Conservation (phyloP, 352 stramenopile genomes). For the Pythium dissimile region DNA sequence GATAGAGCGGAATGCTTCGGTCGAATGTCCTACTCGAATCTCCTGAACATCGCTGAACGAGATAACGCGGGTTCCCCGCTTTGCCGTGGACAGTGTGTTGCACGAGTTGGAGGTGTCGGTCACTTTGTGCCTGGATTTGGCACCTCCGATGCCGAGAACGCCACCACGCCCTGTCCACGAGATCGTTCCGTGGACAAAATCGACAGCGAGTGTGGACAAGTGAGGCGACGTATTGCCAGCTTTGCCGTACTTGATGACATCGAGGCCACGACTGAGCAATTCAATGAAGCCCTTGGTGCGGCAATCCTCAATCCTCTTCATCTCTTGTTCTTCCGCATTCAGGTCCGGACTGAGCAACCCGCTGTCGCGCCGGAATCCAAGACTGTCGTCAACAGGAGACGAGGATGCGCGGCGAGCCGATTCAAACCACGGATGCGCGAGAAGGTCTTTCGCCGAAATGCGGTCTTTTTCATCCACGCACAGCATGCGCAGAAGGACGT, state of each 20-base stretch:
- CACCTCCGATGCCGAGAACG: slow-evolving; percentile 10
- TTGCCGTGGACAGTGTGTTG: background rate
- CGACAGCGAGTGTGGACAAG: slow-evolving; percentile 37
- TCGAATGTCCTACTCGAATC: slow-evolving; percentile 48
- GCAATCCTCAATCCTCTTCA: slow-evolving; percentile 44
- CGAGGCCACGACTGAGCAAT: slow-evolving; percentile 53
- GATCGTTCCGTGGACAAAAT: slow-evolving; percentile 41
- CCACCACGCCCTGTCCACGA: slow-evolving; percentile 46
- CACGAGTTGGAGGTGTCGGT: slow-evolving; percentile 6
- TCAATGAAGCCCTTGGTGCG: slow-evolving; percentile 60
- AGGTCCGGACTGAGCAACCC: background rate
- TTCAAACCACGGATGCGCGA: slow-evolving; percentile 65
- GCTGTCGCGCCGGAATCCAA: slow-evolving; percentile 4
- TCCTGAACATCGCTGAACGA: slow-evolving; percentile 47
- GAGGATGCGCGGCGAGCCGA: background rate
- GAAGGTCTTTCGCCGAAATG: slow-evolving; percentile 57
- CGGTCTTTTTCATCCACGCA: slow-evolving; percentile 41
- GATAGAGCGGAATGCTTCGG: slow-evolving; percentile 37
- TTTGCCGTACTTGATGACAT: slow-evolving; percentile 59
- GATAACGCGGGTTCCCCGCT: slow-evolving; percentile 25
- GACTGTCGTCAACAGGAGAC: background rate
- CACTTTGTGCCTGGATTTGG: slow-evolving; percentile 8
- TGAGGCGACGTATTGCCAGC: slow-evolving; percentile 43
- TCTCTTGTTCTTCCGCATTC: slow-evolving; percentile 21
- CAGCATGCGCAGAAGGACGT: slow-evolving; percentile 63